Evolutionary conservation across 768 basidiomycete genomes (phyloP).

Genomic region (Suillus tomentosus): DNA sequence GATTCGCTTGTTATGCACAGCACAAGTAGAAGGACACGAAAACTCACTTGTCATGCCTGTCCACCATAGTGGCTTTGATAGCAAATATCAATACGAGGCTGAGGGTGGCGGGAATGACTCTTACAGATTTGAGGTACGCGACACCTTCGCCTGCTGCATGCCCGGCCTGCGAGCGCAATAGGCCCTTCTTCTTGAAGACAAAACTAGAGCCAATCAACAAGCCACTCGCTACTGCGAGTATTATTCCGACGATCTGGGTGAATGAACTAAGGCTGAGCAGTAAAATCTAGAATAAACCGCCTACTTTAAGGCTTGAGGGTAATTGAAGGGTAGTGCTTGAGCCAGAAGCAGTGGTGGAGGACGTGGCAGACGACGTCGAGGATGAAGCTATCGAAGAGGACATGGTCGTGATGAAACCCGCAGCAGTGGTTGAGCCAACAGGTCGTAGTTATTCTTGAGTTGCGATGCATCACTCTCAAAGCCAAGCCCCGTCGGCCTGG

Average conservation of each 20-base stretch:
- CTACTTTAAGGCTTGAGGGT: slow-evolving; percentile 56
- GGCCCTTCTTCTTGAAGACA: slow-evolving; percentile 98
- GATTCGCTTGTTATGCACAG: neutral
- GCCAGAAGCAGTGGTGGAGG: slow-evolving; percentile 43
- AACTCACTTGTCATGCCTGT: slow-evolving; percentile 81
- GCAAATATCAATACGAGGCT: slow-evolving; percentile 13
- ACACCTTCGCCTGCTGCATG: slow-evolving; percentile 83
- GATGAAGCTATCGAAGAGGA: slow-evolving; percentile 33
- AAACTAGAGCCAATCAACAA: slow-evolving; percentile 90
- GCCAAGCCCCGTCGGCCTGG: neutral
- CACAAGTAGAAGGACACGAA: neutral
- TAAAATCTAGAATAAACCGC: slow-evolving; percentile 6
- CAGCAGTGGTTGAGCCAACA: slow-evolving; percentile 10
- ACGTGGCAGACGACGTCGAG: slow-evolving; percentile 17
- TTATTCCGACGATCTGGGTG: slow-evolving; percentile 70
- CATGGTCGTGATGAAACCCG: slow-evolving; percentile 20
- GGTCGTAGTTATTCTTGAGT: slow-evolving; percentile 13
- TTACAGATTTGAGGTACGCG: slow-evolving; percentile 90
- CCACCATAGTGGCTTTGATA: slow-evolving; percentile 84
- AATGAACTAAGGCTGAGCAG: neutral
- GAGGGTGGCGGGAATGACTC: slow-evolving; percentile 25
- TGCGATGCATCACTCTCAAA: slow-evolving; percentile 15
- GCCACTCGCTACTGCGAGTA: slow-evolving; percentile 78
- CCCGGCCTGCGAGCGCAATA: slow-evolving; percentile 79
- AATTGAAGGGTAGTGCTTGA: slow-evolving; percentile 36